Evolutionary conservation across 192 early-diverging fungal genomes (phyloP).

Genomic region (Lobulomyces angularis): DNA sequence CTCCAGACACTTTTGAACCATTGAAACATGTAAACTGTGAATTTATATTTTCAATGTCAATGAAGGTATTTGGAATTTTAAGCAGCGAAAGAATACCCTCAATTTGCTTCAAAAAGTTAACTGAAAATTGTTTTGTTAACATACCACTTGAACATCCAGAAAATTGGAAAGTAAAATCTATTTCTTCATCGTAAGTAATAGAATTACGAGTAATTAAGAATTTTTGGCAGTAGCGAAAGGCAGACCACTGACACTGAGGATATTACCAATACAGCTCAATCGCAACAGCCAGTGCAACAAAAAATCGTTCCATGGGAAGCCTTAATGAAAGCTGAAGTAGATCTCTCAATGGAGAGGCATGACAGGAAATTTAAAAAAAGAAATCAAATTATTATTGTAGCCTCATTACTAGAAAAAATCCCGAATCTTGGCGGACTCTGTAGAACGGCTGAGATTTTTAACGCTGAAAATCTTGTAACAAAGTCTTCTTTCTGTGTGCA

Average conservation of each 20-base stretch:
- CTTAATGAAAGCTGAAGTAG: conserved; percentile 35
- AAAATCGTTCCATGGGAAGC: conserved; percentile 55
- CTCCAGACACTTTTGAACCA: too few species aligned
- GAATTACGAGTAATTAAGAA: not conserved
- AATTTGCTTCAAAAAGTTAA: too few species aligned
- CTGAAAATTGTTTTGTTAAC: too few species aligned
- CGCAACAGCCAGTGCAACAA: conserved; percentile 29
- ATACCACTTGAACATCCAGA: conserved; percentile 1
- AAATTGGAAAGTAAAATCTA: not conserved
- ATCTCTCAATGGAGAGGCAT: conserved; percentile 20
- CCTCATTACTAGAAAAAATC: conserved; percentile 34
- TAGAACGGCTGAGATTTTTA: conserved; percentile 50
- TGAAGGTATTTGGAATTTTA: too few species aligned
- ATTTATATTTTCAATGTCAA: too few species aligned
- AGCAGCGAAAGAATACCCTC: too few species aligned
- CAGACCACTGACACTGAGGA: not conserved
- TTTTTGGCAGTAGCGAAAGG: conserved; percentile 1
- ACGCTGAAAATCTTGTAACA: conserved; percentile 34
- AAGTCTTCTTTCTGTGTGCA: too few species aligned
- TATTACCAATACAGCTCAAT: not conserved
- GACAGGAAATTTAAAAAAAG: conserved; percentile 12
- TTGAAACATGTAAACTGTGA: too few species aligned
- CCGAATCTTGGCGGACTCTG: conserved; percentile 46
- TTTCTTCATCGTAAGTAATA: not conserved
- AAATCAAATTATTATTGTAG: conserved; percentile 44